Percentiles rank a stretch among this genome's conserved stretches.
These are phyloP conservation scores for Macrocybe gigantea DNA, from an alignment of 768 basidiomycete species.

Conservation along the genomic window DNA sequence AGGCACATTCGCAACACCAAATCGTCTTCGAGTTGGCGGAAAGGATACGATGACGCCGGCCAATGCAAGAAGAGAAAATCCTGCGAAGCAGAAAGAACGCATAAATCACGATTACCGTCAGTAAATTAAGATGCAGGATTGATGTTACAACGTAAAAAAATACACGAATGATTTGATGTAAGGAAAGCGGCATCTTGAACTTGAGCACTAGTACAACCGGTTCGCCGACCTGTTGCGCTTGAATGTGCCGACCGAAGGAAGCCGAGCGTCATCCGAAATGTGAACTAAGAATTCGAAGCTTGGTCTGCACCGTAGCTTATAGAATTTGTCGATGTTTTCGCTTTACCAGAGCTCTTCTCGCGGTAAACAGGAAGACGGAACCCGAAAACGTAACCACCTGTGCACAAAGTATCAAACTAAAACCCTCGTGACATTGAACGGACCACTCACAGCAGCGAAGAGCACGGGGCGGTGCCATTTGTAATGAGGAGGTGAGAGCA, in stretches of 20 bases:
- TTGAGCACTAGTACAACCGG: too few species aligned
- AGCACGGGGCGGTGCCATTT: conserved; percentile 37
- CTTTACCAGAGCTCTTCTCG: conserved; percentile 24
- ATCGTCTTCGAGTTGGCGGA: neutral
- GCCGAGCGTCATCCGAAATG: neutral
- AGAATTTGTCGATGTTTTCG: conserved; percentile 13
- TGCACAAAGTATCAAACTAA: conserved; percentile 1
- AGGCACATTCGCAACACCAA: too few species aligned
- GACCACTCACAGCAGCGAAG: conserved; percentile 34
- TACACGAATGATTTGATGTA: too few species aligned
- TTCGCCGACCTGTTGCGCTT: neutral
- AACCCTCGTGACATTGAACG: neutral
- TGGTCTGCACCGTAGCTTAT: neutral
- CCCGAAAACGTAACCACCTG: conserved; percentile 30
- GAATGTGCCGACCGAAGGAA: neutral
- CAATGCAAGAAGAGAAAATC: neutral
- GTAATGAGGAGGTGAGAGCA: conserved; percentile 32
- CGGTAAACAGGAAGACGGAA: conserved; percentile 22
- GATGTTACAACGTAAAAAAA: too few species aligned
- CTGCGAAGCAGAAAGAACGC: neutral
- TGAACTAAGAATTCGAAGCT: neutral
- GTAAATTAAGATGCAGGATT: too few species aligned
- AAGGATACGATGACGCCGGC: neutral
- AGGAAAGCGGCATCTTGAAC: too few species aligned
- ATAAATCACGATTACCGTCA: too few species aligned